phyloP scores from a whole-genome alignment of 495 filamentous ascomycete species.

The Daldinia bambusicola region DNA sequence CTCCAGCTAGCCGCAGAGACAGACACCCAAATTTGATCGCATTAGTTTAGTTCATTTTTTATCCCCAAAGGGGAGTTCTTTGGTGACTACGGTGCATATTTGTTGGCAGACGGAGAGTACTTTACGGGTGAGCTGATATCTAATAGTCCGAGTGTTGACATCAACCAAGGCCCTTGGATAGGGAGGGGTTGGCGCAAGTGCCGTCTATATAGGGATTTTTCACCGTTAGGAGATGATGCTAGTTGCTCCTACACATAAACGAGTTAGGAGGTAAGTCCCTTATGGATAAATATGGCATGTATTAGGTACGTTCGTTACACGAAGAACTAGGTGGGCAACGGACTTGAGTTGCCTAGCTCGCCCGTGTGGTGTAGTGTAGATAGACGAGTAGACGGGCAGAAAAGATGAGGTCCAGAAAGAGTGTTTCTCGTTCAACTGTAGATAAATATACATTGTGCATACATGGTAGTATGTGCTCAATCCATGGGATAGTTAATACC shows the following conservation, averaged over 20 bases:
- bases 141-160: background rate
- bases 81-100: background rate
- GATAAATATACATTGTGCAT: too few relatives aligned
- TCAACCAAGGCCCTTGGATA: background rate
- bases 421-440: too few relatives aligned
- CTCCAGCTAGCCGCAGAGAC: slow-evolving; percentile 19
- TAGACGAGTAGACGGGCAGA: too few relatives aligned
- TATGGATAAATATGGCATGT: background rate
- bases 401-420: too few relatives aligned
- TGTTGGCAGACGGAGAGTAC: background rate
- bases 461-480: too few relatives aligned
- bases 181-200: background rate
- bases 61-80: background rate
- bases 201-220: background rate
- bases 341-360: too few relatives aligned
- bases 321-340: background rate
- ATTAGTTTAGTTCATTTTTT: slow-evolving; percentile 14
- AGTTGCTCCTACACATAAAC: background rate
- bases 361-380: too few relatives aligned
- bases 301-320: background rate
- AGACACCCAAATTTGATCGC: slow-evolving; percentile 37
- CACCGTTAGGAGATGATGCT: background rate
- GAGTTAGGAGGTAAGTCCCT: background rate
- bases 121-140: background rate
- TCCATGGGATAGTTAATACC: too few relatives aligned